These are phyloP conservation scores for Metschnikowia lachancei DNA, from an alignment of 805 yeast genomes.

Conservation along the genomic window DNA sequence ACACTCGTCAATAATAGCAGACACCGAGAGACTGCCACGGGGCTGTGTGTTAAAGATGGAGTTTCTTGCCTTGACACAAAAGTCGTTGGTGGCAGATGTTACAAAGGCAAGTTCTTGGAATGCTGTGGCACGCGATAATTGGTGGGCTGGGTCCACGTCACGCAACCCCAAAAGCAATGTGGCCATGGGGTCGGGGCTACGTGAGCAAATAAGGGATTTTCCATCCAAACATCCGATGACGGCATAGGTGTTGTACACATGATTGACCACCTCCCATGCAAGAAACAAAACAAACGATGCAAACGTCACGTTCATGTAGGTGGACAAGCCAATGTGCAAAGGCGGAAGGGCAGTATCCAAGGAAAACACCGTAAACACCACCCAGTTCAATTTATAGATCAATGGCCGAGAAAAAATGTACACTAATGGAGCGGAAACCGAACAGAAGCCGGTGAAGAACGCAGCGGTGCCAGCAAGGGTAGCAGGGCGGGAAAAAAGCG, in stretches of 20 bases:
- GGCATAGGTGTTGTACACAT: conserved; percentile 61
- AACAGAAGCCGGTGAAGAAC: conserved; percentile 28
- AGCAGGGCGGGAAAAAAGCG: conserved; percentile 27
- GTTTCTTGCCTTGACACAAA: conserved; percentile 44
- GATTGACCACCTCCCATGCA: conserved; percentile 55
- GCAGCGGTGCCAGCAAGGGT: conserved; percentile 39
- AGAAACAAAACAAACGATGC: conserved; percentile 36
- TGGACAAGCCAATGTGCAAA: conserved; percentile 18
- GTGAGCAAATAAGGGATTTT: conserved; percentile 56
- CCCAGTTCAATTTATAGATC: conserved; percentile 38
- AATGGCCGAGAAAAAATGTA: conserved; percentile 41
- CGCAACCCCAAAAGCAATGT: conserved; percentile 64
- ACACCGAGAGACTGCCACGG: conserved; percentile 49
- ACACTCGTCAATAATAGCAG: conserved; percentile 58
- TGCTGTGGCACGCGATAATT: conserved; percentile 53
- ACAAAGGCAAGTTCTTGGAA: conserved; percentile 73
- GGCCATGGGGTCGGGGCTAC: conserved; percentile 58
- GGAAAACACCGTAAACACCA: conserved; percentile 28
- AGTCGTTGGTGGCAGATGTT: conserved; percentile 43
- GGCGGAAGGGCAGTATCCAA: conserved; percentile 44
- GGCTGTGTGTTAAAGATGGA: conserved; percentile 53
- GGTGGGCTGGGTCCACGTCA: conserved; percentile 40
- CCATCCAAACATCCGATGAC: conserved; percentile 72
- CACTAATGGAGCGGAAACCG: conserved; percentile 36
- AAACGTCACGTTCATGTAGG: conserved; percentile 29